phyloP scores from a whole-genome alignment of 176 grass and related monocot species.

The Alloteropsis semialata region DNA sequence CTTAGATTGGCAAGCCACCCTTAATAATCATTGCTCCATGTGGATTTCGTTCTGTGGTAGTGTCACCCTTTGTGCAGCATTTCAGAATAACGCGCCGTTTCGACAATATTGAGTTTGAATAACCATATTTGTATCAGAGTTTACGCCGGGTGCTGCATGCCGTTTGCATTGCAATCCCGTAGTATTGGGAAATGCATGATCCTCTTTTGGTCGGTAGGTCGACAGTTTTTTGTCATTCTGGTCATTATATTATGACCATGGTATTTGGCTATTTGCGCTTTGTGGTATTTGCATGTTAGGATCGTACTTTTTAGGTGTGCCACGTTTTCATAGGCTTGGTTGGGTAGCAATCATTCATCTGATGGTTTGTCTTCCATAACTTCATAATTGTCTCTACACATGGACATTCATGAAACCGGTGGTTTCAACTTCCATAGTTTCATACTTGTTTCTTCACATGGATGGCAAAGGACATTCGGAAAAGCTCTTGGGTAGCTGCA shows the following conservation, averaged over 20 bases:
- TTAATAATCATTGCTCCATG: background rate
- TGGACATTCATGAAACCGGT: slow-evolving; percentile 16
- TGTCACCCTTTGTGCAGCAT: background rate
- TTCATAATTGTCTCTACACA: slow-evolving; percentile 1
- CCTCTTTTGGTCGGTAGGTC: background rate
- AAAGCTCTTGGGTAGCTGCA: background rate
- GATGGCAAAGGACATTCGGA: background rate
- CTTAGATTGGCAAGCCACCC: background rate
- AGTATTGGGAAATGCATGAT: background rate
- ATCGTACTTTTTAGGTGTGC: slow-evolving; percentile 24
- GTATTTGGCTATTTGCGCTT: slow-evolving; percentile 19
- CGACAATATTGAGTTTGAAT: too few relatives aligned
- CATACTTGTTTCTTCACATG: slow-evolving; percentile 1
- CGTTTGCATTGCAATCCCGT: background rate
- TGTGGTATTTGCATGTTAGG: slow-evolving; percentile 31
- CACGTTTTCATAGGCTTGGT: background rate
- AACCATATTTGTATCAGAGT: background rate
- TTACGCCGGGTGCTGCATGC: background rate
- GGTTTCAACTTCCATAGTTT: slow-evolving; percentile 6
- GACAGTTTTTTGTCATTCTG: slow-evolving; percentile 20
- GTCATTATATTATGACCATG: background rate
- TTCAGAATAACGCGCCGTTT: too few relatives aligned
- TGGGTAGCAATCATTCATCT: slow-evolving; percentile 28
- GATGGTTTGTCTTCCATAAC: slow-evolving; percentile 10
- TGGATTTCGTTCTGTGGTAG: background rate